These are phyloP conservation scores for Papiliotrema nemorosa DNA, from an alignment of 1,284 basidiomycete species.

Conservation along the genomic window DNA sequence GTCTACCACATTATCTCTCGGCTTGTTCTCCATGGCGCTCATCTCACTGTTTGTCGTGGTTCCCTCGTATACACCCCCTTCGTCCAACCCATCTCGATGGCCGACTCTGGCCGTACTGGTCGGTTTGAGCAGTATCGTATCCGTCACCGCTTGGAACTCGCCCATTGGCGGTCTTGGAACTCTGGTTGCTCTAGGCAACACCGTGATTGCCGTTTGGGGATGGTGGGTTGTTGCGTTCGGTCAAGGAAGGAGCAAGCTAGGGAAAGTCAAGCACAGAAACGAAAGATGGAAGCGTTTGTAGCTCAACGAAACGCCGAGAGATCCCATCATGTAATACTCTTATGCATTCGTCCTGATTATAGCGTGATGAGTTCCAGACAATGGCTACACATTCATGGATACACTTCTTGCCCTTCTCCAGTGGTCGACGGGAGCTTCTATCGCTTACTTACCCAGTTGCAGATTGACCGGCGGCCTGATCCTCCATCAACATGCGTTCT, in stretches of 20 bases:
- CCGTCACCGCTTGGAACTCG: conserved; percentile 35
- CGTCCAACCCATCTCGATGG: conserved; percentile 26
- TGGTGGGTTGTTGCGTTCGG: conserved; percentile 49
- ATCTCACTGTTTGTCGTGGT: conserved; percentile 38
- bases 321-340: no score
- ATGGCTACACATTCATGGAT: no score
- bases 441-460: not conserved
- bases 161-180: conserved; percentile 35
- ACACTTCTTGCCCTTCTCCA: not conserved
- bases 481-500: conserved; percentile 48
- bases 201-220: conserved; percentile 39
- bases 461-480: conserved; percentile 32
- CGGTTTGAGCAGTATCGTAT: conserved; percentile 28
- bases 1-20: conserved; percentile 36
- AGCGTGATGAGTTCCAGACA: no score
- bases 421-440: not conserved
- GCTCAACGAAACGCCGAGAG: no score
- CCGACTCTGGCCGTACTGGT: conserved; percentile 35
- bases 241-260: conserved; percentile 20
- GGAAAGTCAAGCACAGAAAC: conserved; percentile 13
- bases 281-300: conserved; percentile 24
- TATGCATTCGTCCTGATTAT: no score
- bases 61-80: conserved; percentile 26
- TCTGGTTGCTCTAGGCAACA: conserved; percentile 36
- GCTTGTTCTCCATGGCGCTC: conserved; percentile 33